Percentiles rank a stretch among this genome's conserved stretches.
Conservation (phyloP, 345 rosid genomes). For the Eucalyptus decipiens region DNA sequence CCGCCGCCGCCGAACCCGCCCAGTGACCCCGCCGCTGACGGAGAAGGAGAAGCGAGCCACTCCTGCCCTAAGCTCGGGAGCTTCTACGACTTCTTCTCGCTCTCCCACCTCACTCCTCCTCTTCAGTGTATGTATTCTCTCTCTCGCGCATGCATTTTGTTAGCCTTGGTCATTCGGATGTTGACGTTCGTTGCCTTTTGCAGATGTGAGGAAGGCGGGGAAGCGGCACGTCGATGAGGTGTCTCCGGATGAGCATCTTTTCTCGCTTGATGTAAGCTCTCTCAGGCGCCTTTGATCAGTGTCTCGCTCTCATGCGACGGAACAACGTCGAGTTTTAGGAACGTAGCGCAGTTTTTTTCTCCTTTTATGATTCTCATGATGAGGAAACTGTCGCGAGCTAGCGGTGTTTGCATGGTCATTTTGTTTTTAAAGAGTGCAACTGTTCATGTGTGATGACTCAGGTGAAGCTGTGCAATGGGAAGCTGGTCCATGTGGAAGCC, state of each 20-base stretch:
- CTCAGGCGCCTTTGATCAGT: neutral
- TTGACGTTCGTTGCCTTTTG: neutral
- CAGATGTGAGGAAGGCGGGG: conserved; percentile 52
- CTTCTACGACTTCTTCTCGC: conserved; percentile 93
- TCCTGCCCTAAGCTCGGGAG: conserved; percentile 77
- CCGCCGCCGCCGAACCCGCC: conserved; percentile 15
- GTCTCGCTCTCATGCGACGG: neutral
- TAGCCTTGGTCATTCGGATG: neutral
- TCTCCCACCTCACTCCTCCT: conserved; percentile 86
- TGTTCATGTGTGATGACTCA: conserved; percentile 4
- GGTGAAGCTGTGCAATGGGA: conserved; percentile 97
- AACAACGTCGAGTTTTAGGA: neutral
- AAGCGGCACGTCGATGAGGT: conserved; percentile 52
- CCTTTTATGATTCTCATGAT: neutral
- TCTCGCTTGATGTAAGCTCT: conserved; percentile 68
- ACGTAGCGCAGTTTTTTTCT: neutral
- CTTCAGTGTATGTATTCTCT: conserved; percentile 77
- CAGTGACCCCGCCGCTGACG: conserved; percentile 40
- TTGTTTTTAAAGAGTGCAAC: neutral
- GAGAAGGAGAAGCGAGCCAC: conserved; percentile 59
- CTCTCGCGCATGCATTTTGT: neutral
- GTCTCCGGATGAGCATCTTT: conserved; percentile 59
- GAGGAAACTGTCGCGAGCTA: neutral
- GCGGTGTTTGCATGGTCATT: neutral
- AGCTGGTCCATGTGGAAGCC: conserved; percentile 75